These are phyloP conservation scores for Fusarium tricinctum DNA, from an alignment of 2,329 filamentous ascomycete genomes.

Conservation along the genomic window DNA sequence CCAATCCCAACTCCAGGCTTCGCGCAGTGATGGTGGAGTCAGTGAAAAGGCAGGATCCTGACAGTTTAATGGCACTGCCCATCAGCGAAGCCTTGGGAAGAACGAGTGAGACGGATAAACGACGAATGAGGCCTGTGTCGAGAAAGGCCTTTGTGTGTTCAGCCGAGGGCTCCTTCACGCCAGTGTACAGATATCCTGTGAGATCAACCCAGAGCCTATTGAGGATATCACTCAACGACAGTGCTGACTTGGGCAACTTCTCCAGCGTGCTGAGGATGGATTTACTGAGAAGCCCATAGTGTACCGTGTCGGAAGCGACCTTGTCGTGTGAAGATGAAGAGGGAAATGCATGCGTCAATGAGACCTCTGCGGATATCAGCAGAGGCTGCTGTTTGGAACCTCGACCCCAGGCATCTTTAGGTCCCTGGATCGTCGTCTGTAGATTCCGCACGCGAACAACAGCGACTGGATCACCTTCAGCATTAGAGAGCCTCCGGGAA, in stretches of 20 bases:
- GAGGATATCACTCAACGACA: constrained; percentile 50
- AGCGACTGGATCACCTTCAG: constrained; percentile 55
- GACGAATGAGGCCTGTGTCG: constrained; percentile 55
- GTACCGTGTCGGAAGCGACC: constrained; percentile 77
- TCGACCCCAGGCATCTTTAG: constrained; percentile 78
- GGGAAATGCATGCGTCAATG: constrained; percentile 68
- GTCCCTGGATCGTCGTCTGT: constrained; percentile 67
- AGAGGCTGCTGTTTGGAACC: constrained; percentile 71
- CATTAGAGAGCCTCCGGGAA: constrained; percentile 45
- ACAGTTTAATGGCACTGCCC: constrained; percentile 71
- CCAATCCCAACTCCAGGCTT: constrained; percentile 62
- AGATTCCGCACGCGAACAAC: constrained; percentile 74
- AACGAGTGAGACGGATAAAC: constrained; percentile 66
- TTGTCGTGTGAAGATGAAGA: constrained; percentile 70
- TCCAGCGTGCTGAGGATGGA: constrained; percentile 66
- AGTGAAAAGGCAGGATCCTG: constrained; percentile 60
- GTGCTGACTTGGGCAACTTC: constrained; percentile 19
- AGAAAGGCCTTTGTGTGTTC: constrained; percentile 49
- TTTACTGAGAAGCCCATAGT: constrained; percentile 81
- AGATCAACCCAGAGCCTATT: constrained; percentile 53
- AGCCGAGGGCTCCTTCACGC: constrained; percentile 19
- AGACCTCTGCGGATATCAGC: constrained; percentile 71
- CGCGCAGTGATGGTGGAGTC: constrained; percentile 48
- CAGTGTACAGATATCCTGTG: constrained; percentile 45
- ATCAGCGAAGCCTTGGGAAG: constrained; percentile 79